Conservation (phyloP, 208 protist genomes). For the Crithidia sp. region DNA sequence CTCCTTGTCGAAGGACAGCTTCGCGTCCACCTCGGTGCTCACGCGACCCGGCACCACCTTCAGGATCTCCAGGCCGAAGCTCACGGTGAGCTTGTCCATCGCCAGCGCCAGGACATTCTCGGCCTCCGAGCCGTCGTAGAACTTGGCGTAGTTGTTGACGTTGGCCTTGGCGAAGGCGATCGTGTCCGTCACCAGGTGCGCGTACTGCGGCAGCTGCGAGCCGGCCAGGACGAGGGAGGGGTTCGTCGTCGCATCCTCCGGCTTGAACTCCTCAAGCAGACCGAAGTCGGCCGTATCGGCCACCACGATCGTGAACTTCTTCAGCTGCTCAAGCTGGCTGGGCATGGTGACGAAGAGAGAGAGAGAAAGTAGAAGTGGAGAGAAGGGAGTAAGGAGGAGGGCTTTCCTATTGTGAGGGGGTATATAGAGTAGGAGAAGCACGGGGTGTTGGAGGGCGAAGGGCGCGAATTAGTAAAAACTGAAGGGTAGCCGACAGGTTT, state of each 20-base stretch:
- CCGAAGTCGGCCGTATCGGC: constrained; percentile 98
- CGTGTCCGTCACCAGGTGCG: constrained; percentile 84
- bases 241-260: constrained; percentile 98
- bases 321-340: constrained; percentile 74
- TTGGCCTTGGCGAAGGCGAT: constrained; percentile 92
- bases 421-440: background rate
- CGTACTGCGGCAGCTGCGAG: constrained; percentile 90
- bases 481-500: background rate
- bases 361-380: constrained; percentile 1
- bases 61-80: constrained; percentile 97
- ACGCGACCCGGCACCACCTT: constrained; percentile 97
- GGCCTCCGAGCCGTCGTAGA: constrained; percentile 39
- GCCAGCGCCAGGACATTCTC: constrained; percentile 74
- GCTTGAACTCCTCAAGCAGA: constrained; percentile 91
- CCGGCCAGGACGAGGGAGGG: constrained; percentile 96
- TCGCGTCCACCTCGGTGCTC: constrained; percentile 97
- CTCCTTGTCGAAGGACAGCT: constrained; percentile 96
- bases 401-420: background rate
- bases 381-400: background rate
- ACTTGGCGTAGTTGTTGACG: constrained; percentile 42
- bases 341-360: constrained; percentile 45
- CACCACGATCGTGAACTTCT: constrained; percentile 86
- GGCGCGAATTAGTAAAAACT: background rate
- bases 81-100: constrained; percentile 93
- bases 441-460: background rate